A percentile compares a stretch with the other conserved stretches of the same genome.
These are phyloP conservation scores for Gynochthodes officinalis DNA, from an alignment of 257 asterid species.

Conservation along the genomic window DNA sequence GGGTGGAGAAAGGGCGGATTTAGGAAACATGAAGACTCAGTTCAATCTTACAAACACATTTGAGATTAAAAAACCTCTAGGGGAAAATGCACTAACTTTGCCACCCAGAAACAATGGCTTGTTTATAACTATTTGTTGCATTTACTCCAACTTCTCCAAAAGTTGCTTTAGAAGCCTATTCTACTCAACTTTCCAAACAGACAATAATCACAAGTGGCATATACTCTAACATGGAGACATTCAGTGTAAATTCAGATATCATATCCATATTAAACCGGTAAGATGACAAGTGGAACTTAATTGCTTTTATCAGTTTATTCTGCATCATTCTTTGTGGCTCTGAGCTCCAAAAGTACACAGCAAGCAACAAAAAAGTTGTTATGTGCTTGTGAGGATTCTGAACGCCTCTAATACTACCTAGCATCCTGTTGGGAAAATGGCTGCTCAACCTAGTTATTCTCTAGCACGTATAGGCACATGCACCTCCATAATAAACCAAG, in stretches of 20 bases:
- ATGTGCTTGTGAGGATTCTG: neutral
- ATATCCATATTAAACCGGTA: neutral
- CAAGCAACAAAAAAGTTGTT: neutral
- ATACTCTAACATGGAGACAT: neutral
- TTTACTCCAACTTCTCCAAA: neutral
- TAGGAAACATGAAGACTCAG: neutral
- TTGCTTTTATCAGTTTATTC: neutral
- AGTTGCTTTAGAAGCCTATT: neutral
- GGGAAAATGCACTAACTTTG: neutral
- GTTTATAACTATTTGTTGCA: neutral
- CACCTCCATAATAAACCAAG: neutral
- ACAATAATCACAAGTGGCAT: neutral
- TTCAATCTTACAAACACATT: neutral
- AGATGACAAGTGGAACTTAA: neutral
- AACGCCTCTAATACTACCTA: neutral
- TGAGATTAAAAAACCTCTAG: neutral
- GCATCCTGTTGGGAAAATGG: neutral
- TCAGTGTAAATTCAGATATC: neutral
- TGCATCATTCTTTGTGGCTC: neutral
- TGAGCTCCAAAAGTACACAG: constrained; percentile 3
- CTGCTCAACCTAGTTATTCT: neutral
- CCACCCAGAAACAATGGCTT: neutral
- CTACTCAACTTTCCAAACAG: neutral
- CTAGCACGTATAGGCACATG: neutral
- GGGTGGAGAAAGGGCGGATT: neutral